These are phyloP conservation scores for Casaregolazyma suthepensis DNA, from an alignment of 1,139 yeast genomes.

Conservation along the genomic window DNA sequence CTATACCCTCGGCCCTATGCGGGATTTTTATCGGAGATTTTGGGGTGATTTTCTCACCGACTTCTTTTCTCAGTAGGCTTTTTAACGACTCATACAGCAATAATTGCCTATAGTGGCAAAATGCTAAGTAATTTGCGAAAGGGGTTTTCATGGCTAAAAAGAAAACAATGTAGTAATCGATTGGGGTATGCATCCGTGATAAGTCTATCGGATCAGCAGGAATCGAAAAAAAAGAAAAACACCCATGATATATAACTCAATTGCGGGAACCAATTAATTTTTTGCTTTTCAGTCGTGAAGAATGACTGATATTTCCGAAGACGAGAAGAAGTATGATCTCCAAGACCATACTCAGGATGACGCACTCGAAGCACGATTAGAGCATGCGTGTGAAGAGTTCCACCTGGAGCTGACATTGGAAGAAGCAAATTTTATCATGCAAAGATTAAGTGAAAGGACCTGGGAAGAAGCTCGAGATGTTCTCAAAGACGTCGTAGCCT, in stretches of 20 bases:
- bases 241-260: not conserved
- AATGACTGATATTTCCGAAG: not conserved
- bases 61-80: not conserved
- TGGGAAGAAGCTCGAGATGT: conserved; percentile 38
- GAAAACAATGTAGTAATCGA: not conserved
- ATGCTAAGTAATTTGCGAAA: no score
- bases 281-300: not conserved
- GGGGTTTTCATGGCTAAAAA: not conserved
- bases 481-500: conserved; percentile 36
- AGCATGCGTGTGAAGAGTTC: conserved; percentile 7
- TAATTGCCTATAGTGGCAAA: not conserved
- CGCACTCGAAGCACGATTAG: not conserved
- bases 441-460: conserved; percentile 31
- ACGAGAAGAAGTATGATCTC: not conserved
- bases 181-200: not conserved
- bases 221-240: not conserved
- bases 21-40: not conserved
- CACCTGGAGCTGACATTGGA: conserved; percentile 10
- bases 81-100: not conserved
- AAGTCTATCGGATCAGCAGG: not conserved
- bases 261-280: not conserved
- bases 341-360: conserved; percentile 1
- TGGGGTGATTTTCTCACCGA: not conserved
- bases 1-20: not conserved
- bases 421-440: conserved; percentile 32